Percentiles rank a stretch among this genome's conserved stretches.
These are phyloP conservation scores for Acacia melanoxylon DNA, from an alignment of 306 rosid genomes.

Conservation along the genomic window DNA sequence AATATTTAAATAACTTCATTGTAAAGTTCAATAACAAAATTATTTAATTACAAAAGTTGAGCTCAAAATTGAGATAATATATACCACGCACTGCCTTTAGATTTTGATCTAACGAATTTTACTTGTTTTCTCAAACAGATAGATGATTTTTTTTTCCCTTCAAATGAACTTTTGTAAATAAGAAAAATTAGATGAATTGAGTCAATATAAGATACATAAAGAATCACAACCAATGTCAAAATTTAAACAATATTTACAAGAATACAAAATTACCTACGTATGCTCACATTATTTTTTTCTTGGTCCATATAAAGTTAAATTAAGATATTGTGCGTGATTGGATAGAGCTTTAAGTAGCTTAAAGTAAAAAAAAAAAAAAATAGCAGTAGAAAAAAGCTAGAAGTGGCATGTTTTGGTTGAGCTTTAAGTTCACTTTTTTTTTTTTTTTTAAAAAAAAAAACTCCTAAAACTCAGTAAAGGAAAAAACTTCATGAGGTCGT, in stretches of 20 bases:
- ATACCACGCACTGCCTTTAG: neutral
- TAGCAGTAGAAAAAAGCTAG: no score
- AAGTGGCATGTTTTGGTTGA: no score
- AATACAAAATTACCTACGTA: neutral
- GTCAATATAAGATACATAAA: neutral
- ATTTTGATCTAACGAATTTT: neutral
- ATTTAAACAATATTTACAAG: neutral
- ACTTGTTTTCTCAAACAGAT: neutral
- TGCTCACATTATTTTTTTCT: neutral
- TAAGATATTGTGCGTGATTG: neutral
- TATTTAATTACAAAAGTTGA: neutral
- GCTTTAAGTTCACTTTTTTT: rapidly evolving
- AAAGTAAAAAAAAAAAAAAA: no score
- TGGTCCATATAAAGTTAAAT: neutral
- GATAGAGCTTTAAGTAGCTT: no score
- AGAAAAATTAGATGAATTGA: neutral
- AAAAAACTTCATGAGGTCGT: no score
- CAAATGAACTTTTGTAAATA: neutral
- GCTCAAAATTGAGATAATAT: neutral
- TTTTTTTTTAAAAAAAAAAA: no score
- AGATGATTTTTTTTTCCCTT: neutral
- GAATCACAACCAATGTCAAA: neutral
- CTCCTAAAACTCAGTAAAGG: no score
- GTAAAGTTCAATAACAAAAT: neutral
- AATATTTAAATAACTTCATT: neutral